phyloP scores from a whole-genome alignment of 2,329 filamentous ascomycete species.

The Aurifilum marmelostoma region DNA sequence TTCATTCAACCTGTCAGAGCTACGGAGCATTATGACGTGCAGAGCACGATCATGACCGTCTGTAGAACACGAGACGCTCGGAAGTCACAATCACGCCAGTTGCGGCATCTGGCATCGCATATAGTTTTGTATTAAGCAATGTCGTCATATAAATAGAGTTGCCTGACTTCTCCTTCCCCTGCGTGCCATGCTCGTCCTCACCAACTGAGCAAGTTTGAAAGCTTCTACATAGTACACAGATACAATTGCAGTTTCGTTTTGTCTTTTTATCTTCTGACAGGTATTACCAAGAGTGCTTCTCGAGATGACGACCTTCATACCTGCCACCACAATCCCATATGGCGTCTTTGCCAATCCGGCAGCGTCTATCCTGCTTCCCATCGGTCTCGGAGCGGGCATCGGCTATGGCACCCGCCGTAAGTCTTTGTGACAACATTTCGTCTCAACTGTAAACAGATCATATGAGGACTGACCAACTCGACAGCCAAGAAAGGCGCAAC shows the following conservation, averaged over 20 bases:
- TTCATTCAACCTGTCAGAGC: not conserved
- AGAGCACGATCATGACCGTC: not conserved
- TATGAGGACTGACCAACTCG: not conserved
- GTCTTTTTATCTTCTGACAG: too few relatives aligned
- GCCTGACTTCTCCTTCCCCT: not conserved
- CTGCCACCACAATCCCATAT: conserved; percentile 74
- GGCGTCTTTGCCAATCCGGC: conserved; percentile 73
- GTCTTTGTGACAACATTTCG: conserved; percentile 37
- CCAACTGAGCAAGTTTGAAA: not conserved
- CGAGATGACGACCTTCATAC: conserved; percentile 78
- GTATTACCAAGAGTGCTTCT: conserved; percentile 21
- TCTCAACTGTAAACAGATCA: conserved; percentile 14
- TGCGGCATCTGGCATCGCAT: not conserved
- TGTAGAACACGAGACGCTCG: not conserved
- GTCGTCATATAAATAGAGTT: conserved; percentile 7
- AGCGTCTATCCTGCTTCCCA: conserved; percentile 74
- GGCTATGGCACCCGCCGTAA: conserved; percentile 70
- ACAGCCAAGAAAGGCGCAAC: conserved; percentile 53
- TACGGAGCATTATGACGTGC: not conserved
- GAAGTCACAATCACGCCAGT: not conserved
- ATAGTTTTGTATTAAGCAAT: not conserved
- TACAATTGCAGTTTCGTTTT: not conserved
- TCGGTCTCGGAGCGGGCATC: conserved; percentile 72
- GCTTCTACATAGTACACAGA: not conserved
- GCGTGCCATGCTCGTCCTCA: not conserved